Base-by-base conservation (phyloP, 2,329 filamentous ascomycete genomes). In the Epichloe typhina region DNA sequence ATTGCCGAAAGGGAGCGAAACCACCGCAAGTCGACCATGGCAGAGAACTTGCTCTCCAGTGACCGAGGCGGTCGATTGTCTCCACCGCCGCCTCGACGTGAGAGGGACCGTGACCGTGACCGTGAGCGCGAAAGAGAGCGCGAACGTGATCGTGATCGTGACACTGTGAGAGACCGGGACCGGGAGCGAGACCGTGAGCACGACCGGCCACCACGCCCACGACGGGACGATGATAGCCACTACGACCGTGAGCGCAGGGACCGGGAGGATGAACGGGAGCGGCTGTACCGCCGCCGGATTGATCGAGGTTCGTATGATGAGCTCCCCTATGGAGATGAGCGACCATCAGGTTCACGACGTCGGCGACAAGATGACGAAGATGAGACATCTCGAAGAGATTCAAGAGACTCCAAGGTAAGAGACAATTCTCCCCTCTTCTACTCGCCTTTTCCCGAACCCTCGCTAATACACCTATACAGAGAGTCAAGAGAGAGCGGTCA, bases 1-100 rank as follows among this genome's bases (percentile, higher is more conserved):
- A 90, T 93, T 63, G 89, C 90, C 52, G 90, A 95, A 64, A 84
- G 94, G 46, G 94, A 97, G 70, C 85, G 90, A 57, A 90, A 94
- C 60, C 94, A 95, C 69, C 83, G 88, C 66, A 94, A 93, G 70
- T 75, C 80, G 43, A 82, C 77, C 63, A 81, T 81, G 69, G 86
- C 84, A 56, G 80, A 83, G 59, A 79, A 72, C 57, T 67, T 81
- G 19, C 64, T 83, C 50, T 75, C 75, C 49, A 64, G 61, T 42
- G 77, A 80, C 55, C 74, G 74, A 54, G 71, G 69, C 56, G 72
- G 70, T 56, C 65, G 72, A 55, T 51, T 70, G 50, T 65, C 73
- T 57, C 61, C 70, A 58, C 59, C 71, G 62, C 59, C 66, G 59
- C 59, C 66, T 60, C 57, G 67, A 36, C 70, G 70, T 15, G 68